Conservation (phyloP, 2,329 filamentous ascomycete genomes). For the Diatrype stigma region DNA sequence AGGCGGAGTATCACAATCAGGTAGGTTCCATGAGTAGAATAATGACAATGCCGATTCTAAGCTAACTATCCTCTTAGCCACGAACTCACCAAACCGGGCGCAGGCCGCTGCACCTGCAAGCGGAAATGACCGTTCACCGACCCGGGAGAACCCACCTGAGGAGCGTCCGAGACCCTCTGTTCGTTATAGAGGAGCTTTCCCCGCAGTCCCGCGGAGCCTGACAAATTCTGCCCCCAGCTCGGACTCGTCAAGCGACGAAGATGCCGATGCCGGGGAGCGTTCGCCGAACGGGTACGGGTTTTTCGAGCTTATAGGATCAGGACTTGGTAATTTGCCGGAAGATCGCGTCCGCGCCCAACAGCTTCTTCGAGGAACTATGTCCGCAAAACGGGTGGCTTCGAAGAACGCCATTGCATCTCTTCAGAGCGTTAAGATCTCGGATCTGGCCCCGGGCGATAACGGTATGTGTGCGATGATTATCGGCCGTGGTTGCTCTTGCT, state of each 20-base stretch:
- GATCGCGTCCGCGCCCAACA: conserved; percentile 38
- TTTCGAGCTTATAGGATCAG: not conserved
- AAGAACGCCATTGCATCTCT: conserved; percentile 42
- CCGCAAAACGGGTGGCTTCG: conserved; percentile 44
- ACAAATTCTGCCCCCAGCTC: conserved; percentile 7
- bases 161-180: conserved; percentile 2
- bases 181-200: conserved; percentile 3
- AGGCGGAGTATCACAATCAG: conserved; percentile 5
- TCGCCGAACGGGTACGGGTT: not conserved
- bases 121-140: conserved; percentile 2
- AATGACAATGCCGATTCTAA: not conserved
- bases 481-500: not conserved
- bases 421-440: conserved; percentile 40
- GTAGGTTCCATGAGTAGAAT: conserved; percentile 3
- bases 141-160: not conserved
- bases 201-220: conserved; percentile 5
- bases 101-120: not conserved
- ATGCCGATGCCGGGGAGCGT: not conserved
- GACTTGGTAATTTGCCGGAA: conserved; percentile 24
- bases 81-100: conserved; percentile 10
- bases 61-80: conserved; percentile 4
- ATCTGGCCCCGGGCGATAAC: conserved; percentile 42
- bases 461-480: conserved; percentile 34
- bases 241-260: conserved; percentile 16
- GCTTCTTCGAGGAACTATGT: conserved; percentile 39